Percentiles rank a stretch among this genome's conserved stretches.
phyloP scores from a whole-genome alignment of 495 filamentous ascomycete genomes.

The Penicillium psychrofluorescens region DNA sequence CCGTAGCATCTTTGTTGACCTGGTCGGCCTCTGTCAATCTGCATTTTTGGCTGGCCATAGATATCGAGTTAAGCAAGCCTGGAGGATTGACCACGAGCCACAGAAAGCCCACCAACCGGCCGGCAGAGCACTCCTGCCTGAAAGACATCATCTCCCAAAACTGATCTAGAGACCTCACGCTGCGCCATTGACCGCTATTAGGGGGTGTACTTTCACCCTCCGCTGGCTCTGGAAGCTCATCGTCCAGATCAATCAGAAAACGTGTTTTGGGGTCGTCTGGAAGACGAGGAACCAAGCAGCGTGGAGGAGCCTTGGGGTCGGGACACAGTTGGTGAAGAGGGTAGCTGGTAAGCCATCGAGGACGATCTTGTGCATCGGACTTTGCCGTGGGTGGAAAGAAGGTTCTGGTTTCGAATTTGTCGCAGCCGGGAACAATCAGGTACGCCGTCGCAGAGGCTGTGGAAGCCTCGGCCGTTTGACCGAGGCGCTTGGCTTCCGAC shows the following conservation, averaged over 20 bases:
- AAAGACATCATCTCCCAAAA: constrained; percentile 99
- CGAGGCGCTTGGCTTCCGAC: constrained; percentile 31
- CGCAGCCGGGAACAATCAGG: constrained; percentile 79
- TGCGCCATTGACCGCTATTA: constrained; percentile 64
- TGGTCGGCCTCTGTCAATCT: constrained; percentile 1
- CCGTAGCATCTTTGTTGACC: constrained; percentile 2
- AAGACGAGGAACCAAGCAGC: constrained; percentile 82
- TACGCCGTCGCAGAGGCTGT: constrained; percentile 55
- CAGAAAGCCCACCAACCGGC: constrained; percentile 84
- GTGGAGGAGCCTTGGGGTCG: constrained; percentile 56
- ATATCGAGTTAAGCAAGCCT: constrained; percentile 30
- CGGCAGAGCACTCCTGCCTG: constrained; percentile 89
- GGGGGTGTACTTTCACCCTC: constrained; percentile 26
- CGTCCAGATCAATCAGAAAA: constrained; percentile 83
- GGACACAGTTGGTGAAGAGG: constrained; percentile 57
- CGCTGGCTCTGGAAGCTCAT: constrained; percentile 50
- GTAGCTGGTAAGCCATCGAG: constrained; percentile 47
- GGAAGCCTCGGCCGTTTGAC: constrained; percentile 30
- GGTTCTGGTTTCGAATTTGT: constrained; percentile 60
- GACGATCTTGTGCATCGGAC: constrained; percentile 34
- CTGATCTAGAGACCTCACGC: constrained; percentile 71
- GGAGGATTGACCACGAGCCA: constrained; percentile 75
- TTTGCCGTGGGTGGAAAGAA: constrained; percentile 49
- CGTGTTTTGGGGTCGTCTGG: constrained; percentile 95
- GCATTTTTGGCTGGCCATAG: constrained; percentile 26